A percentile compares a stretch with the other conserved stretches of the same genome.
phyloP scores from a whole-genome alignment of 805 yeast genomes.

The Yamadazyma nakazawae region DNA sequence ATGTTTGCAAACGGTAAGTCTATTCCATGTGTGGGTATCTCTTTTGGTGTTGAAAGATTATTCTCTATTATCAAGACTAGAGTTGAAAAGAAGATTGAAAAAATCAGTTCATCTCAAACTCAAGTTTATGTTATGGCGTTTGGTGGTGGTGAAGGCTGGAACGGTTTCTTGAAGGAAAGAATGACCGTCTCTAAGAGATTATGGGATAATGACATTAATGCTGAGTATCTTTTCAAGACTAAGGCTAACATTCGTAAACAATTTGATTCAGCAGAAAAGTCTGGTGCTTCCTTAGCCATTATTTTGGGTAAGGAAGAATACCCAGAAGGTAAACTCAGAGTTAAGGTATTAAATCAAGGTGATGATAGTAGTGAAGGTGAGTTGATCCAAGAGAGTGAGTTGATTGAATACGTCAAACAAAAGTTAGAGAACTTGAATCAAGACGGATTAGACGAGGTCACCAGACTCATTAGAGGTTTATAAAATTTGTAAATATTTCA shows the following conservation, averaged over 20 bases:
- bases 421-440: constrained; percentile 36
- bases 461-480: constrained; percentile 54
- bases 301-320: constrained; percentile 95
- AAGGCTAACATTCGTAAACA: constrained; percentile 95
- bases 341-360: constrained; percentile 87
- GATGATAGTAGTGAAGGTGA: constrained; percentile 84
- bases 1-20: constrained; percentile 93
- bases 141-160: constrained; percentile 98
- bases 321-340: constrained; percentile 74
- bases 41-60: constrained; percentile 94
- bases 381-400: constrained; percentile 57
- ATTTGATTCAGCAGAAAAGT: constrained; percentile 95
- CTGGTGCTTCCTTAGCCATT: constrained; percentile 87
- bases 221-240: constrained; percentile 88
- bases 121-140: constrained; percentile 97
- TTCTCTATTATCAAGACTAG: constrained; percentile 86
- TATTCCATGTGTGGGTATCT: constrained; percentile 95
- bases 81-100: constrained; percentile 52
- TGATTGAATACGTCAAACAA: constrained; percentile 47
- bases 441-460: constrained; percentile 61
- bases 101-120: constrained; percentile 79
- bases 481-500: not conserved
- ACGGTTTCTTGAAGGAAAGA: constrained; percentile 87
- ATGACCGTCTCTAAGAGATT: constrained; percentile 78
- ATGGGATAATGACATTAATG: constrained; percentile 86